Evolutionary conservation across 306 rosid species (phyloP), one percentile per base, ranked within the genome.

Genomic region (Comarum palustre): DNA sequence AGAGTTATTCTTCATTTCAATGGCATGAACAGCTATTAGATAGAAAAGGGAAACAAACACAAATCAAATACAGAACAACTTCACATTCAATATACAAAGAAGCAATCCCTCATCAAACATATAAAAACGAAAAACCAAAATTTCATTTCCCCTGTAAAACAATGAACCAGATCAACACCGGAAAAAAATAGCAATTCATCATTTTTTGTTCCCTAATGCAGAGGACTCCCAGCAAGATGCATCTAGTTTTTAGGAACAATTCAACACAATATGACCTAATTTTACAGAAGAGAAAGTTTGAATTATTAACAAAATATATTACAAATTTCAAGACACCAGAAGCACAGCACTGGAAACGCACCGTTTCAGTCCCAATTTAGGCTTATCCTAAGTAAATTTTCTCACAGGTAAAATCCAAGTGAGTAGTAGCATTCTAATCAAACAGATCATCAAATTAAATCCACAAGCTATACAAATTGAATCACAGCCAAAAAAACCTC

Each of bases 1-100:
- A 27, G 84, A 73, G 77, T 90, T 81, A 74, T 93, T 93, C 87
- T 80, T 90, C 61, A 64, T 41, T 75, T 85, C 88, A 11, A 93
- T 89, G 4, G 93, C 98, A 15, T 41, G 74, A 73, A 61, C 83
- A 20, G 98, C 97, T 93, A 43, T 67, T 31, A 43, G 27, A 32
- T 2, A 27, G 3, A 14, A 13, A 13, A 27, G 6, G 6, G 1
- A 8, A 52, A n/a, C 2, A 71, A 24, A 77, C 31, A n/a, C n/a
- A n/a, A n/a, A n/a, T n/a, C n/a, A n/a, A n/a, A n/a, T n/a, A n/a
- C n/a, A n/a, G n/a, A n/a, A n/a, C n/a, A n/a, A n/a, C 36, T 34
- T 42, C 10, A n/a, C n/a, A n/a, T n/a, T n/a, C n/a, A n/a, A n/a
- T n/a, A n/a, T n/a, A n/a, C n/a, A n/a, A 62, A 62, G 25, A 62